phyloP scores from a whole-genome alignment of 169 alveolate species.

The Eimeria falciformis region DNA sequence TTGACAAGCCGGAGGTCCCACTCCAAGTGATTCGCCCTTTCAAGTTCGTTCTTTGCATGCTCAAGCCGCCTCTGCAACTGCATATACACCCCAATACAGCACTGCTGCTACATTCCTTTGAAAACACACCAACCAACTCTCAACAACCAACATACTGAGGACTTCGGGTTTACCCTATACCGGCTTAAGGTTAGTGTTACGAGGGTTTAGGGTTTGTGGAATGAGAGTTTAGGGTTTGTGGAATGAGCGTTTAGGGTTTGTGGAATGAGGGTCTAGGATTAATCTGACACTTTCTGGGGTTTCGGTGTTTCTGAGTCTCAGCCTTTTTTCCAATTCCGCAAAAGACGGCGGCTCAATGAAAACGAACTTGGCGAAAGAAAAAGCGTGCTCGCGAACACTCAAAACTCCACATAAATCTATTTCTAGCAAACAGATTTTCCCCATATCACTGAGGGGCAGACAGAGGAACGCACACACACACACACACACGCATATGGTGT shows the following conservation, averaged over 20 bases:
- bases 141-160: no score
- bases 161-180: no score
- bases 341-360: slow-evolving; percentile 81
- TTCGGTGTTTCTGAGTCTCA: slow-evolving; percentile 83
- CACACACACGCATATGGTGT: neutral
- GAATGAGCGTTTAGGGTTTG: no score
- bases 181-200: no score
- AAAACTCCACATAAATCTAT: slow-evolving; percentile 86
- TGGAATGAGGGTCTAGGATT: neutral
- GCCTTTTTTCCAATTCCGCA: slow-evolving; percentile 81
- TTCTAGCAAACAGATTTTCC: slow-evolving; percentile 83
- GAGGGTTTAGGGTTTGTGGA: no score
- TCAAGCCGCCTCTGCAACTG: slow-evolving; percentile 52
- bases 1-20: slow-evolving; percentile 22
- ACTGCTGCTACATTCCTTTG: neutral
- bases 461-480: neutral
- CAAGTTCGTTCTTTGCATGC: neutral
- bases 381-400: slow-evolving; percentile 76
- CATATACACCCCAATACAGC: neutral
- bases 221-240: no score
- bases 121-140: no score
- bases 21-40: neutral
- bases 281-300: slow-evolving; percentile 48
- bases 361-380: slow-evolving; percentile 70
- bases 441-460: slow-evolving; percentile 36